Evolutionary conservation across 805 yeast species (phyloP).

Genomic region (Metschnikowia matae): DNA sequence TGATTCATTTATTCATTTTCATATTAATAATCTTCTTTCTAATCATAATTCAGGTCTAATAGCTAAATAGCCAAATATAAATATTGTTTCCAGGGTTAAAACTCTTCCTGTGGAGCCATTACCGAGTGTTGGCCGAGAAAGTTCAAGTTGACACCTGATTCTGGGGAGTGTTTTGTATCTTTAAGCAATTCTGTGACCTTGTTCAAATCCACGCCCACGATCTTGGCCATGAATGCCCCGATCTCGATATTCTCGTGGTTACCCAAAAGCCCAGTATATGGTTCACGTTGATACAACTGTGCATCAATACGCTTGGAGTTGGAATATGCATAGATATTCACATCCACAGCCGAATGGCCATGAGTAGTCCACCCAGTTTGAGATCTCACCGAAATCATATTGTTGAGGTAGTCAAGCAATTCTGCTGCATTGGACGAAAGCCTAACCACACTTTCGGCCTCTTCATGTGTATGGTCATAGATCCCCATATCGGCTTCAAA

Average conservation of each 20-base stretch:
- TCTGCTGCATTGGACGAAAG: constrained; percentile 25
- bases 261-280: constrained; percentile 53
- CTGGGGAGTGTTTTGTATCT: constrained; percentile 47
- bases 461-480: constrained; percentile 49
- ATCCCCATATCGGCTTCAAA: constrained; percentile 68
- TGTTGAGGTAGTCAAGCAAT: constrained; percentile 53
- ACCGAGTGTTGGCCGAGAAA: neutral
- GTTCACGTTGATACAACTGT: constrained; percentile 26
- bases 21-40: too few relatives aligned
- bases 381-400: constrained; percentile 75
- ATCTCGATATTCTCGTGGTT: constrained; percentile 85
- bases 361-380: constrained; percentile 96
- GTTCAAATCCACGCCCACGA: constrained; percentile 45
- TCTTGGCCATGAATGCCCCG: constrained; percentile 65
- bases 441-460: constrained; percentile 29
- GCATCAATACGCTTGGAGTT: constrained; percentile 46
- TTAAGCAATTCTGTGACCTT: constrained; percentile 47
- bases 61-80: too few relatives aligned
- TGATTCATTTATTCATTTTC: too few relatives aligned
- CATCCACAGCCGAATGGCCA: constrained; percentile 96
- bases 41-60: too few relatives aligned
- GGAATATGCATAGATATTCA: constrained; percentile 80
- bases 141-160: neutral
- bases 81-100: neutral
- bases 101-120: neutral